Percentiles rank a stretch among this genome's conserved stretches.
Evolutionary conservation across 768 basidiomycete species (phyloP).

Genomic region (Tephrocybe sp.): DNA sequence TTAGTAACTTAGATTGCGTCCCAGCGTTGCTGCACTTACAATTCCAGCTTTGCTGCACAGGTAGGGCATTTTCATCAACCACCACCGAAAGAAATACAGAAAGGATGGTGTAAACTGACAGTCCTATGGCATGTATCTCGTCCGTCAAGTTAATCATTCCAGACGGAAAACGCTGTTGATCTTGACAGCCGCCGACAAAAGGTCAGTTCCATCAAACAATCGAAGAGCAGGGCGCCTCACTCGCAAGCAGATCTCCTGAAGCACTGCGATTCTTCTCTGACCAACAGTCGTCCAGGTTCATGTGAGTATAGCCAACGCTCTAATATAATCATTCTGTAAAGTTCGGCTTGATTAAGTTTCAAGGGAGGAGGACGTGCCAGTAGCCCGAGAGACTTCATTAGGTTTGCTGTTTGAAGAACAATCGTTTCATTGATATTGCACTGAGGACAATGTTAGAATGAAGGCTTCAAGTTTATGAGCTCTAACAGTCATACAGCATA

Average conservation of each 20-base stretch:
- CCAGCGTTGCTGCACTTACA: conserved; percentile 21
- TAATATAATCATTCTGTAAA: conserved; percentile 15
- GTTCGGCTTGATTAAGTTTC: neutral
- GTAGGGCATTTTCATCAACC: neutral
- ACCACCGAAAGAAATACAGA: neutral
- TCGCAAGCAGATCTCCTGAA: conserved; percentile 52
- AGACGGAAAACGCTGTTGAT: conserved; percentile 43
- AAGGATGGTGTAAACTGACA: conserved; percentile 31
- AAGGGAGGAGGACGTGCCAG: conserved; percentile 24
- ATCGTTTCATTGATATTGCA: conserved; percentile 57
- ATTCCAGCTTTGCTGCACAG: conserved; percentile 39
- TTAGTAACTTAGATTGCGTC: neutral
- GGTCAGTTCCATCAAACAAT: neutral
- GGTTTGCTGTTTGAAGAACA: conserved; percentile 46
- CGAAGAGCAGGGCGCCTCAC: conserved; percentile 26
- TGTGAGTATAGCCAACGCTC: conserved; percentile 56
- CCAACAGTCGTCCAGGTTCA: conserved; percentile 70
- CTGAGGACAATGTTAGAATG: conserved; percentile 24
- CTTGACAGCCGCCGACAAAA: neutral
- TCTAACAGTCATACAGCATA: conserved; percentile 43
- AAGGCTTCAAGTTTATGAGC: neutral
- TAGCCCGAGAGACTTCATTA: conserved; percentile 56
- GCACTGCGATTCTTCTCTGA: conserved; percentile 53
- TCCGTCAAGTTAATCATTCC: conserved; percentile 57
- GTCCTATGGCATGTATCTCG: conserved; percentile 53